Evolutionary conservation across 305 asterid species (phyloP).

Genomic region (Striga hermonthica): DNA sequence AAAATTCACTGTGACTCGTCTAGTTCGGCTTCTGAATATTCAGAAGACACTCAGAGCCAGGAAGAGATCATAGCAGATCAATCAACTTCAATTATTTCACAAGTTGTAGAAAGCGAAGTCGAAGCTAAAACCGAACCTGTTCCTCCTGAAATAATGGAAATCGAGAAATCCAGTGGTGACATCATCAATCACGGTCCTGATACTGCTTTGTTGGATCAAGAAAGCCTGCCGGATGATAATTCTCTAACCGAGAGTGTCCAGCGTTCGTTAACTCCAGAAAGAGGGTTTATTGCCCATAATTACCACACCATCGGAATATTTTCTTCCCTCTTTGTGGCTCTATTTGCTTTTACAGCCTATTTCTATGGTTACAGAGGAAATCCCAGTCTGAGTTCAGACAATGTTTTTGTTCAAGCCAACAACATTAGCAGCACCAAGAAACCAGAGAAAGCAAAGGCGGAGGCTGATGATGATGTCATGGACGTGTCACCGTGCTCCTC

Average conservation of each 20-base stretch:
- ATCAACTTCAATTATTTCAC: not conserved
- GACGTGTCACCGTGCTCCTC: conserved; percentile 45
- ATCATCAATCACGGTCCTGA: conserved; percentile 11
- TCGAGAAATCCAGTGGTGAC: conserved; percentile 16
- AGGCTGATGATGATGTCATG: conserved; percentile 35
- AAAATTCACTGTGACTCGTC: conserved; percentile 17
- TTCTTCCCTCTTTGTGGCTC: conserved; percentile 34
- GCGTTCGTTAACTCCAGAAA: conserved; percentile 26
- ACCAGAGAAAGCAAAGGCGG: too few relatives aligned
- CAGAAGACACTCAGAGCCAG: conserved; percentile 28
- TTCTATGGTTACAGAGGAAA: conserved; percentile 25
- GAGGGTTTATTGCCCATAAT: conserved; percentile 10
- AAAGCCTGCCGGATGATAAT: conserved; percentile 22
- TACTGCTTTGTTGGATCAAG: conserved; percentile 23
- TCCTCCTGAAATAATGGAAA: conserved; percentile 28
- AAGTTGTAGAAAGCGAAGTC: conserved; percentile 15
- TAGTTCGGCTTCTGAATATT: conserved; percentile 25
- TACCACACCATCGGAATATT: conserved; percentile 23
- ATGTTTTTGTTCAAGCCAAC: conserved; percentile 20
- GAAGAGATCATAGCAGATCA: conserved; percentile 14
- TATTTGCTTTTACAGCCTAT: conserved; percentile 38
- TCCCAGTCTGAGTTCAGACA: not conserved
- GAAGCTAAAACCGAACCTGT: conserved; percentile 22
- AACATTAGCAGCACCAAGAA: conserved; percentile 17
- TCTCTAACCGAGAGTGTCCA: conserved; percentile 20